Percentiles rank a stretch among this genome's conserved stretches.
These are phyloP conservation scores for Ilex asprella DNA, from an alignment of 257 asterid species.

Conservation along the genomic window DNA sequence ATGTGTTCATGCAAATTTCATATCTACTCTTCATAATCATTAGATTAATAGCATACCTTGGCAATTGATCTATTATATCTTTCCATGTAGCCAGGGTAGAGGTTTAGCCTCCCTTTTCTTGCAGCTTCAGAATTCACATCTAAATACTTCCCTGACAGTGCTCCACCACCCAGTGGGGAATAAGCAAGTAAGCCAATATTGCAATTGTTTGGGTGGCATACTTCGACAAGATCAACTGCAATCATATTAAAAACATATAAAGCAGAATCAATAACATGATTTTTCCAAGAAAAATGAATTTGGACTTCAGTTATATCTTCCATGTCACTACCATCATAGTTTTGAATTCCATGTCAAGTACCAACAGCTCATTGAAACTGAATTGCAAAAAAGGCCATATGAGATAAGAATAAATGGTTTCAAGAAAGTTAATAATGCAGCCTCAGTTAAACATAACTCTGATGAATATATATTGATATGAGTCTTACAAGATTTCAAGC, in stretches of 20 bases:
- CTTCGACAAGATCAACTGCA: slow-evolving; percentile 89
- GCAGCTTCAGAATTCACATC: slow-evolving; percentile 69
- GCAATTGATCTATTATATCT: slow-evolving; percentile 70
- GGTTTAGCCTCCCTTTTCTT: slow-evolving; percentile 62
- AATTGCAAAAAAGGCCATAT: too few relatives aligned
- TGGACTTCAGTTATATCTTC: background rate
- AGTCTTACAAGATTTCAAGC: too few relatives aligned
- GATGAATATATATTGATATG: too few relatives aligned
- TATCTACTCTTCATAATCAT: background rate
- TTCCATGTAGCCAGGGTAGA: slow-evolving; percentile 89
- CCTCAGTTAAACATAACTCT: too few relatives aligned
- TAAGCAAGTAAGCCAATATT: slow-evolving; percentile 85
- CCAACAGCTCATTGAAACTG: too few relatives aligned
- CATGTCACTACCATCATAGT: background rate
- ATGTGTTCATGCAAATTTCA: background rate
- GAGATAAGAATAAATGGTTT: too few relatives aligned
- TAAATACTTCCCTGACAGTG: slow-evolving; percentile 76
- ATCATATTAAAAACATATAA: background rate
- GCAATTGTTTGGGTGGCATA: slow-evolving; percentile 83
- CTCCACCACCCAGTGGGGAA: slow-evolving; percentile 87
- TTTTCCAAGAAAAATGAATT: too few relatives aligned
- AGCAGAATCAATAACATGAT: background rate
- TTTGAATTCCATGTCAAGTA: too few relatives aligned
- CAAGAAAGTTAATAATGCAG: too few relatives aligned
- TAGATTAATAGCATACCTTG: slow-evolving; percentile 34